Evolutionary conservation across 495 filamentous ascomycete species (phyloP).

Genomic region (Friedmanniomyces simplex): DNA sequence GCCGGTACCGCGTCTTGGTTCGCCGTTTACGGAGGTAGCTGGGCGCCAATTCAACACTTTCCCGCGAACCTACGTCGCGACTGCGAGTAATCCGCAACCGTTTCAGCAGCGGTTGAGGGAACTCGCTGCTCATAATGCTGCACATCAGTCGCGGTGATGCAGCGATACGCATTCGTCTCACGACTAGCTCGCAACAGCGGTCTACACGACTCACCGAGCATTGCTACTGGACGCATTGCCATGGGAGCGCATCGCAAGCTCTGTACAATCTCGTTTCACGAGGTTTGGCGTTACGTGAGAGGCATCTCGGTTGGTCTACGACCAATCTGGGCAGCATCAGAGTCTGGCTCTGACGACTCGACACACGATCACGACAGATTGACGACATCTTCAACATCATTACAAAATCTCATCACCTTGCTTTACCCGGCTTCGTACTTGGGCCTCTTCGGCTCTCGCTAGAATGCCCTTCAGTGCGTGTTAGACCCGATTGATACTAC

Average conservation of each 20-base stretch:
- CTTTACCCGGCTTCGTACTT: neutral
- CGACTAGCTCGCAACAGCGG: neutral
- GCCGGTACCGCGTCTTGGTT: constrained; percentile 29
- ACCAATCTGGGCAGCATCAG: neutral
- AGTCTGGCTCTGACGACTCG: neutral
- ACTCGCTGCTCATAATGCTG: constrained; percentile 3
- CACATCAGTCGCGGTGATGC: neutral
- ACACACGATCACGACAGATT: neutral
- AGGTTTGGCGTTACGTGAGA: neutral
- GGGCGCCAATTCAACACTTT: constrained; percentile 29
- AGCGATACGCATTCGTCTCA: neutral
- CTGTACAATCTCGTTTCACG: neutral
- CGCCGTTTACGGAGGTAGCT: constrained; percentile 29
- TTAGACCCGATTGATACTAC: neutral
- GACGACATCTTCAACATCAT: neutral
- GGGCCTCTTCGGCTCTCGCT: neutral
- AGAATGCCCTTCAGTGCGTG: neutral
- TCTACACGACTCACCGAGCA: neutral
- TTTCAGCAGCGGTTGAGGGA: constrained; percentile 20
- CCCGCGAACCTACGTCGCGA: constrained; percentile 28
- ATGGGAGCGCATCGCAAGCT: neutral
- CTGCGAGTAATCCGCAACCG: constrained; percentile 12
- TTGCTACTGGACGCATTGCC: neutral
- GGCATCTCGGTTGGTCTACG: neutral
- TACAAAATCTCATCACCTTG: no score